Conservation (phyloP, 768 basidiomycete species). For the Lyophyllum decastes region DNA sequence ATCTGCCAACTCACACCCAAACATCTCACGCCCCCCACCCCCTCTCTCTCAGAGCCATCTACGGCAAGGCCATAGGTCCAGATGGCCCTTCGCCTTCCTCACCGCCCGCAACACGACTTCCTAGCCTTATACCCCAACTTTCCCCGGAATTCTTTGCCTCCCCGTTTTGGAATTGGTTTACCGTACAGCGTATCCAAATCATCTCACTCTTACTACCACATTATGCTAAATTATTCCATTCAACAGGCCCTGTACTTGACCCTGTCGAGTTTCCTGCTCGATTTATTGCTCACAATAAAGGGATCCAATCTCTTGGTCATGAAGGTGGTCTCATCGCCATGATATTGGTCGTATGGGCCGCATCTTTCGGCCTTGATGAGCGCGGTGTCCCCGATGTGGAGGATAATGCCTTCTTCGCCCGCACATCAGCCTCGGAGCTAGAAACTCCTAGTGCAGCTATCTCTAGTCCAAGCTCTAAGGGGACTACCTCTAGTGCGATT, state of each 20-base stretch:
- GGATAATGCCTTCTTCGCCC: constrained; percentile 18
- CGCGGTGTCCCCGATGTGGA: constrained; percentile 55
- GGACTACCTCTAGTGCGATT: background rate
- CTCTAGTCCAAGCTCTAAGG: constrained; percentile 5
- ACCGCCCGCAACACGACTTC: constrained; percentile 39
- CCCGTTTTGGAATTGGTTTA: constrained; percentile 83
- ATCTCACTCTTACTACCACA: background rate
- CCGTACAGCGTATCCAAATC: constrained; percentile 68
- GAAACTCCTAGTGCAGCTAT: constrained; percentile 19
- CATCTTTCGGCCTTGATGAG: constrained; percentile 86
- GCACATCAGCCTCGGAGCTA: constrained; percentile 8
- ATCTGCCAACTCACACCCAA: constrained; percentile 4
- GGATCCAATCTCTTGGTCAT: constrained; percentile 59
- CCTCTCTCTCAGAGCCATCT: constrained; percentile 69
- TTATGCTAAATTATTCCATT: background rate
- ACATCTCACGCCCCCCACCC: constrained; percentile 10
- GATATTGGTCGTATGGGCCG: constrained; percentile 85
- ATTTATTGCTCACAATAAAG: constrained; percentile 66
- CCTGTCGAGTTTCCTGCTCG: constrained; percentile 76
- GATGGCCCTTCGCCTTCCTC: constrained; percentile 37
- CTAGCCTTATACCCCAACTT: constrained; percentile 69
- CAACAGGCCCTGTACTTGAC: constrained; percentile 82
- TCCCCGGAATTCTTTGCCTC: constrained; percentile 81
- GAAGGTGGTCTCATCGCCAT: constrained; percentile 79
- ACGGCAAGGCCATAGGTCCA: constrained; percentile 63